Evolutionary conservation across 2,329 filamentous ascomycete genomes (phyloP), one percentile per base, ranked within the genome.

Genomic region (Ophiosphaerella korrae): DNA sequence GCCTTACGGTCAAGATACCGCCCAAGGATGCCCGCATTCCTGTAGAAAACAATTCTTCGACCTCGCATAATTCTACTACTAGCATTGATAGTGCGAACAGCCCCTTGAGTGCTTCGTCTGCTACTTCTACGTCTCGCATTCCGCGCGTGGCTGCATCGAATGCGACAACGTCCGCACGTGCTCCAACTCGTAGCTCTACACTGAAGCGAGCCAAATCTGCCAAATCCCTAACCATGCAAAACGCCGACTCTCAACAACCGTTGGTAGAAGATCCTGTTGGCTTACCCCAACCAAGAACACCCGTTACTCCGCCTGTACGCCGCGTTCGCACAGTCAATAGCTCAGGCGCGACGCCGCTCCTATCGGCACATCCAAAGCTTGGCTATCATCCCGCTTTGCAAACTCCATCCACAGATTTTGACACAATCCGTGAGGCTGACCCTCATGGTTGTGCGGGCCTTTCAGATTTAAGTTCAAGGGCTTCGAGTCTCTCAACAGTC

Each of bases 301-400:
- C 43, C 1, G 23, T 36, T 8, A 29, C 43, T 4, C 43, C 32
- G 5, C 18, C 52, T 21, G 2, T 40, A 29, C 62, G 60, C 7
- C 62, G 63, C 29, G 60, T 64, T 9, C 62, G 57, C n/a, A 67
- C 63, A 3, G 31, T 67, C 11, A 43, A 68, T 34, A 62, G 58
- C 38, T 46, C 45, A 23, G 63, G 58, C 11, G 44, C 45, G 9
- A 66, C 64, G 3, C 63, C 63, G 2, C 58, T 64, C 13, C 18
- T 60, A 5, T 34, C 45, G 5, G 42, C 29, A 6, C 16, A 41
- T 14, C 32, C 32, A 24, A 36, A 13, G 5, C 14, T 2, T n/a
- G 32, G 45, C 13, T 14, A 41, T 7, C 31, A 52, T 4, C 35
- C 43, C 18, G 34, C 23, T n/a, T 35, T 13, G 8, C 26, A n/a